Base-by-base conservation (phyloP, 345 rosid genomes). In the Dovyalis caffra region DNA sequence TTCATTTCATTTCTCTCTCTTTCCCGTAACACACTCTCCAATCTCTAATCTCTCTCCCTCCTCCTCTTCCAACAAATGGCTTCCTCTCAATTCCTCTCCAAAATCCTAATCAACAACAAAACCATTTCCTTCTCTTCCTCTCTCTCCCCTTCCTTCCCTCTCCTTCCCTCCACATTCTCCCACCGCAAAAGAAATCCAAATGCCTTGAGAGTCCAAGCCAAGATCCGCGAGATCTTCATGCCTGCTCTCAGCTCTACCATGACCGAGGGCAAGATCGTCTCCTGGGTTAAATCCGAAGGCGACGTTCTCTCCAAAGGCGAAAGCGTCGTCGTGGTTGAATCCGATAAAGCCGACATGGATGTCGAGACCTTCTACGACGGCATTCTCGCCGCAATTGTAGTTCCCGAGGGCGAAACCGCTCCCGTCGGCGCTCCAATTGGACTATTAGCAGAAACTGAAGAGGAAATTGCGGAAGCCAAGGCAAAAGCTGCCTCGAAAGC, bases 221-320 rank as follows among this genome's bases (percentile, higher is more conserved):
- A 92, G 88, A 89, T 95, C 78, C 87, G 98, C n/a, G 98, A 95
- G 82, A 95, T 95, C 76, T 95, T 95, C 89, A 95, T 95, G 98
- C 99, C 98, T 8, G 96, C 99, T 8, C 95, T 95, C 75, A 92
- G 98, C 71, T 95, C 99, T 77, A 92, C 99, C 74, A 95, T 95
- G 99, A 92, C 97, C n/a, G 99, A 95, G 83, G 99, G 97, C 60
- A 95, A 95, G 85, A 95, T 95, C 83, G 99, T 92, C 33, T 92
- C 97, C 9, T 95, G 99, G 99, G 82, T 90, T 81, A 95, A 89
- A 84, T 91, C 97, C 32, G 97, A 95, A 76, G 97, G 97, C 34
- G 99, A 95, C 78, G 85, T 87, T 62, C 92, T 95, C 60, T 86
- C 92, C 43, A 92, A 92, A 69, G 99, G 97, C 26, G 97, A 95